Percentiles rank a stretch among this genome's conserved stretches.
Evolutionary conservation across 768 basidiomycete species (phyloP).

Genomic region (Agrocybe pediades): DNA sequence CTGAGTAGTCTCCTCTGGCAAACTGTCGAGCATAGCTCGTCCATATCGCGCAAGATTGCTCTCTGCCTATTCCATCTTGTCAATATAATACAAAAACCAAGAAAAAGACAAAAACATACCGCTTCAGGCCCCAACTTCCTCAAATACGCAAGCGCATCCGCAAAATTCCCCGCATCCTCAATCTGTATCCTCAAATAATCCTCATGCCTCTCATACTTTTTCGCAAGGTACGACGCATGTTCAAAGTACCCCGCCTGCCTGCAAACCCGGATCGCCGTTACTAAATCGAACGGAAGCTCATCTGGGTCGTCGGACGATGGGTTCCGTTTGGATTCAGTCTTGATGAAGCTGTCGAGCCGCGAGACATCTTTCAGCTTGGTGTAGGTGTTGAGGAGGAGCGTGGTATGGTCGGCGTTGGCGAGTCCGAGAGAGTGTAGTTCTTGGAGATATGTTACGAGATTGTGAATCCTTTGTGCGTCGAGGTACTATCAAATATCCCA

Average conservation of each 20-base stretch:
- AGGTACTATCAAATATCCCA: conserved; percentile 64
- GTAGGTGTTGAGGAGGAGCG: conserved; percentile 94
- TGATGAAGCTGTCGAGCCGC: conserved; percentile 90
- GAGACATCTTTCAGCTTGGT: conserved; percentile 93
- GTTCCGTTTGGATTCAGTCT: conserved; percentile 69
- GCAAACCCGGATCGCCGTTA: conserved; percentile 96
- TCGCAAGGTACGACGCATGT: conserved; percentile 91
- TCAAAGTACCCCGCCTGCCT: conserved; percentile 96
- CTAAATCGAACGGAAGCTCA: conserved; percentile 94
- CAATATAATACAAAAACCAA: neutral
- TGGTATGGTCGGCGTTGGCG: conserved; percentile 96
- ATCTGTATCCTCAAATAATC: conserved; percentile 94
- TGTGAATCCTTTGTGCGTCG: conserved; percentile 94
- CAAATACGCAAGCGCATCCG: conserved; percentile 81
- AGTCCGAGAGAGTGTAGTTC: conserved; percentile 88
- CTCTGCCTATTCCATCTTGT: conserved; percentile 61
- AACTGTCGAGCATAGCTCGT: conserved; percentile 75
- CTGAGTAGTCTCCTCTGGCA: conserved; percentile 88
- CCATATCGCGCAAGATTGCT: conserved; percentile 88
- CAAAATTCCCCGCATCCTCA: conserved; percentile 84
- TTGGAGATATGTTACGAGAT: conserved; percentile 94
- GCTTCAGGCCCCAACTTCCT: conserved; percentile 75
- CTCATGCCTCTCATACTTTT: conserved; percentile 88
- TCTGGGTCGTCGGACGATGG: conserved; percentile 47
- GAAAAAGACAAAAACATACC: conserved; percentile 46